These are phyloP conservation scores for Thozetella sp. DNA, from an alignment of 495 filamentous ascomycete genomes.

Conservation along the genomic window DNA sequence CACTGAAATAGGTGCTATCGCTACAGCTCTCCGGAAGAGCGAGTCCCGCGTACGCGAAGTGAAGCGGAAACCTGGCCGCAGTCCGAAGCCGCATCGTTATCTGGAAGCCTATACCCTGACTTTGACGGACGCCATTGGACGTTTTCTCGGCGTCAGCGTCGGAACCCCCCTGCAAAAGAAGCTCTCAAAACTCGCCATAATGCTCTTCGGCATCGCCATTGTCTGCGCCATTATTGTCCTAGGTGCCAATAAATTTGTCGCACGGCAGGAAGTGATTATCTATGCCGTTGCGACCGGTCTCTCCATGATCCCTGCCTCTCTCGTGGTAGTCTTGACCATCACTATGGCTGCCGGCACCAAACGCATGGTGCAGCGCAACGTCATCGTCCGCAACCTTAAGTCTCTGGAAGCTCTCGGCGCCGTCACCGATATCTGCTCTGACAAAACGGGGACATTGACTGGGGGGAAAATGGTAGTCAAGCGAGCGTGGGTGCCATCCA, in stretches of 20 bases:
- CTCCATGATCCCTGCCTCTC: constrained; percentile 70
- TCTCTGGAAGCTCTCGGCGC: constrained; percentile 82
- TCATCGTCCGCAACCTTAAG: constrained; percentile 74
- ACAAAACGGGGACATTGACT: constrained; percentile 85
- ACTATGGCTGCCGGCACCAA: constrained; percentile 80
- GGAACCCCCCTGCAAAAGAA: constrained; percentile 80
- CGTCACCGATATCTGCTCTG: constrained; percentile 84
- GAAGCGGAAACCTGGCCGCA: constrained; percentile 58
- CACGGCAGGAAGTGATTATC: constrained; percentile 76
- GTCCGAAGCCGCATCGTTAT: constrained; percentile 67
- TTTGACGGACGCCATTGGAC: constrained; percentile 63
- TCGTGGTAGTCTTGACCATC: constrained; percentile 71
- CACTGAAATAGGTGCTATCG: constrained; percentile 84
- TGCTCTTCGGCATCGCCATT: constrained; percentile 74
- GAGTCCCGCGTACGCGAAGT: constrained; percentile 57
- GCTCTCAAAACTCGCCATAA: constrained; percentile 73
- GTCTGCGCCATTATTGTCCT: constrained; percentile 80
- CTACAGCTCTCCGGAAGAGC: constrained; percentile 60
- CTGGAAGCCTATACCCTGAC: constrained; percentile 70
- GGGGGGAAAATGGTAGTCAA: constrained; percentile 75
- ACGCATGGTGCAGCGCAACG: constrained; percentile 73
- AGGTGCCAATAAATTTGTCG: constrained; percentile 70
- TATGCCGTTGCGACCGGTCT: constrained; percentile 77
- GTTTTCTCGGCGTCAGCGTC: constrained; percentile 72
- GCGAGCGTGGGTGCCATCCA: constrained; percentile 75